Percentiles rank a stretch among this genome's conserved stretches.
phyloP scores from a whole-genome alignment of 257 asterid genomes.

The Jacaranda copaia region DNA sequence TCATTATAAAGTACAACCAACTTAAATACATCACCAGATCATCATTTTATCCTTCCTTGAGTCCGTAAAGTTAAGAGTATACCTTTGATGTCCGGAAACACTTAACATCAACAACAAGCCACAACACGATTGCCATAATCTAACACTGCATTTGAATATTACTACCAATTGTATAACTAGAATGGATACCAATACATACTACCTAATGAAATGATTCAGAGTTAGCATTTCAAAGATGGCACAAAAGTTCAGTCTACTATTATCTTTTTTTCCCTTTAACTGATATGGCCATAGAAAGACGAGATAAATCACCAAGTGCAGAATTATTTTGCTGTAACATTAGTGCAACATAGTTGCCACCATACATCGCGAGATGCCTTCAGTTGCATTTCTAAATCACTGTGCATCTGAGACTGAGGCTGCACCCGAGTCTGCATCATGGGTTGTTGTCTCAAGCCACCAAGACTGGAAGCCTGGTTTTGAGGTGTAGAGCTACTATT shows the following conservation, averaged over 20 bases:
- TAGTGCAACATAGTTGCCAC: slow-evolving; percentile 63
- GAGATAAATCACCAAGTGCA: not conserved
- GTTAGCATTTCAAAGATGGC: not conserved
- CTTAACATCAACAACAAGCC: not conserved
- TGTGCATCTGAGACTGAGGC: slow-evolving; percentile 47
- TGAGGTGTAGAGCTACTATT: slow-evolving; percentile 47
- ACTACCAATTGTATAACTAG: no score
- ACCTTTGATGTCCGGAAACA: not conserved
- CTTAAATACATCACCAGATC: not conserved
- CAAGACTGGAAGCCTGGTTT: slow-evolving; percentile 49
- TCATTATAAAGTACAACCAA: not conserved
- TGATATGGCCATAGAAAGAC: not conserved
- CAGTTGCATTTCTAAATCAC: slow-evolving; percentile 74
- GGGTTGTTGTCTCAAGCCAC: slow-evolving; percentile 44
- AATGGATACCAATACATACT: not conserved
- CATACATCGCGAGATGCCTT: slow-evolving; percentile 97
- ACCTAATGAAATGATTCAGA: not conserved
- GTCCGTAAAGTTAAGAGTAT: not conserved
- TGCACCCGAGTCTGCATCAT: slow-evolving; percentile 48
- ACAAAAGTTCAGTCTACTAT: not conserved
- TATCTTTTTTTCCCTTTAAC: not conserved
- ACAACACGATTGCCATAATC: not conserved
- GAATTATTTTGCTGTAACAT: slow-evolving; percentile 32
- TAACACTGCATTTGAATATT: no score
- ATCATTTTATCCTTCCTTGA: not conserved